Evolutionary conservation across 192 early-diverging fungal genomes (phyloP).

Genomic region (Dimargaris verticillata): DNA sequence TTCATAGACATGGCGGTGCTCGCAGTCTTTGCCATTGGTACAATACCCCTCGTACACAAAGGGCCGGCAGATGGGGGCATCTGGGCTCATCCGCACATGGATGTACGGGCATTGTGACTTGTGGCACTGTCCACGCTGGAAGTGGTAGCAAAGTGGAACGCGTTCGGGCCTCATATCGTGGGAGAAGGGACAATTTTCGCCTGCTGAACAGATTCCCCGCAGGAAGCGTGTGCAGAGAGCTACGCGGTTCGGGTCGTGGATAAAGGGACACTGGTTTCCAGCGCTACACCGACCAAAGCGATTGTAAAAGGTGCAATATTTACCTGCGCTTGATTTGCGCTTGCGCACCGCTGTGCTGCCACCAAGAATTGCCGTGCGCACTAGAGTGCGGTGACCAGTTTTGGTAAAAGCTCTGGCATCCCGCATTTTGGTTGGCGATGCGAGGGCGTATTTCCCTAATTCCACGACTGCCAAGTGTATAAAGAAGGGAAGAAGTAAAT

Average conservation of each 20-base stretch:
- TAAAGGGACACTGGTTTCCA: conserved; percentile 20
- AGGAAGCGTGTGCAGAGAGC: conserved; percentile 35
- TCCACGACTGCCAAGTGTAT: background rate
- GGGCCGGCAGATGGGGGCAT: conserved; percentile 41
- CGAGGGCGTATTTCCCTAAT: background rate
- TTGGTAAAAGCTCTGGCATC: background rate
- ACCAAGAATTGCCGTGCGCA: background rate
- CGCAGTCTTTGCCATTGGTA: conserved; percentile 32
- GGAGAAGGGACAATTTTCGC: conserved; percentile 30
- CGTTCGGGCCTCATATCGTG: conserved; percentile 37
- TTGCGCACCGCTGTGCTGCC: background rate
- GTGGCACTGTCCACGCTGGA: conserved; percentile 39
- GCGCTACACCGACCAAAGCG: conserved; percentile 16
- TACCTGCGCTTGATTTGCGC: background rate
- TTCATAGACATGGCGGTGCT: conserved; percentile 43
- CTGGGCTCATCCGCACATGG: conserved; percentile 35
- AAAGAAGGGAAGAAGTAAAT: background rate
- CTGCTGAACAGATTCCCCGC: conserved; percentile 2
- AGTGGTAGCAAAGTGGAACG: conserved; percentile 44
- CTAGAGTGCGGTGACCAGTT: background rate
- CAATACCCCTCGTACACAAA: conserved; percentile 51
- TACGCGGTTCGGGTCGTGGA: conserved; percentile 29
- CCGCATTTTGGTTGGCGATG: background rate
- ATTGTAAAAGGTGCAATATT: conserved; percentile 9
- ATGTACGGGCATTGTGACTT: conserved; percentile 35